These are phyloP conservation scores for Solanum hybrid DNA, from an alignment of 305 asterid species.

Conservation along the genomic window DNA sequence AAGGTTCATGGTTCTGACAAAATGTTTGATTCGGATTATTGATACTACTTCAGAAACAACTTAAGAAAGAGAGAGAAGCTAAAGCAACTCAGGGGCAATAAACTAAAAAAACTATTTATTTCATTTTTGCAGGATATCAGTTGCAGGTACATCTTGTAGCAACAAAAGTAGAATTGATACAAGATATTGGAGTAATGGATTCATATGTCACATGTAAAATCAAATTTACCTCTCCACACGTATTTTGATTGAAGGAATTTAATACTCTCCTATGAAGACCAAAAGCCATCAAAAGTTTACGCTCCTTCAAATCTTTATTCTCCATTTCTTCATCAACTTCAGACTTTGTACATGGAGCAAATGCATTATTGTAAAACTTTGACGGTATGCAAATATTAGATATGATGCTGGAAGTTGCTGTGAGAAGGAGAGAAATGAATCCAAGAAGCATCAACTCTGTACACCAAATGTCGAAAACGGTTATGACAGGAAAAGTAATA, in stretches of 20 bases:
- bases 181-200: background rate
- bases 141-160: background rate
- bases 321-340: constrained; percentile 54
- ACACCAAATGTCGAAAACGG: background rate
- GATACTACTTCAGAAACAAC: background rate
- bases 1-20: constrained; percentile 76
- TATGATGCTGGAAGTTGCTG: constrained; percentile 44
- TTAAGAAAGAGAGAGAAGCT: background rate
- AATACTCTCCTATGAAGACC: constrained; percentile 45
- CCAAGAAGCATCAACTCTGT: constrained; percentile 58
- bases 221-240: constrained; percentile 58
- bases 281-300: constrained; percentile 47
- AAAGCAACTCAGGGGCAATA: background rate
- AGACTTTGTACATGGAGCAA: constrained; percentile 73
- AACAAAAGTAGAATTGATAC: background rate
- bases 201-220: background rate
- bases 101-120: background rate
- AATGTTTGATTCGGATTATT: background rate
- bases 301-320: constrained; percentile 28
- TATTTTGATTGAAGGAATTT: constrained; percentile 51
- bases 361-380: constrained; percentile 33
- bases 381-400: constrained; percentile 44
- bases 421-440: constrained; percentile 45
- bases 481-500: background rate
- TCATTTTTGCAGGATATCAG: background rate